phyloP scores from a whole-genome alignment of 2,329 filamentous ascomycete species.

The Colletotrichum salicis region DNA sequence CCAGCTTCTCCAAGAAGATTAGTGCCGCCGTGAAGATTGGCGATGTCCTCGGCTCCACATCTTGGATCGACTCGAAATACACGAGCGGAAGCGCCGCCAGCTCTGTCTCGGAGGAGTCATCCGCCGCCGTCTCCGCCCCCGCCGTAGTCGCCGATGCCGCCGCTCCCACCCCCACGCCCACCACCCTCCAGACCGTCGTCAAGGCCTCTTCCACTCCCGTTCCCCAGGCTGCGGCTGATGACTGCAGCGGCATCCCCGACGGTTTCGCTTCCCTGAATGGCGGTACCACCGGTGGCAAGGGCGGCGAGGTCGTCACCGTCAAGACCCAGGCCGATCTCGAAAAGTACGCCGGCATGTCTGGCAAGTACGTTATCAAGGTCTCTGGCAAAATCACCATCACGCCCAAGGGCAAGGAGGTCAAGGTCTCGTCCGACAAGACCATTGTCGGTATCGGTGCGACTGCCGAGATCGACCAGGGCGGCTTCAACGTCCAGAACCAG shows the following conservation, averaged over 20 bases:
- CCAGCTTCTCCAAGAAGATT: slow-evolving; percentile 53
- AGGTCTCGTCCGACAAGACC: slow-evolving; percentile 39
- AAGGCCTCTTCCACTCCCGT: slow-evolving; percentile 22
- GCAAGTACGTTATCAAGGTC: slow-evolving; percentile 40
- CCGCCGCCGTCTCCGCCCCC: background rate
- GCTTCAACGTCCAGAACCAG: slow-evolving; percentile 38
- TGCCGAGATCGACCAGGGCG: slow-evolving; percentile 39
- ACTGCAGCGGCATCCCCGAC: slow-evolving; percentile 31
- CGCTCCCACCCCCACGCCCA: slow-evolving; percentile 1
- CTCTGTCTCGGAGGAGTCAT: background rate
- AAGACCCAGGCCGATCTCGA: slow-evolving; percentile 38
- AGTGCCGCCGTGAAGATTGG: slow-evolving; percentile 46
- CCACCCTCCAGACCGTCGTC: slow-evolving; percentile 13
- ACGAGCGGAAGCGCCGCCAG: slow-evolving; percentile 14
- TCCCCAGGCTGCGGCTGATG: slow-evolving; percentile 5
- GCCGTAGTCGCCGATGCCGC: slow-evolving; percentile 11
- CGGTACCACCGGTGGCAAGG: slow-evolving; percentile 39
- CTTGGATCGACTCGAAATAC: slow-evolving; percentile 40
- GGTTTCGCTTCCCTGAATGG: slow-evolving; percentile 41
- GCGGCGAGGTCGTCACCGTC: slow-evolving; percentile 37
- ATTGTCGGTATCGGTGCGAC: slow-evolving; percentile 40
- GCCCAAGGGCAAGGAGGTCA: slow-evolving; percentile 37
- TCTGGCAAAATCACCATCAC: slow-evolving; percentile 39
- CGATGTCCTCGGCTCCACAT: slow-evolving; percentile 42
- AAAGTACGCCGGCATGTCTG: slow-evolving; percentile 37